A percentile compares a stretch with the other conserved stretches of the same genome.
Conservation (phyloP, 306 rosid species). For the Prunus campanulata region DNA sequence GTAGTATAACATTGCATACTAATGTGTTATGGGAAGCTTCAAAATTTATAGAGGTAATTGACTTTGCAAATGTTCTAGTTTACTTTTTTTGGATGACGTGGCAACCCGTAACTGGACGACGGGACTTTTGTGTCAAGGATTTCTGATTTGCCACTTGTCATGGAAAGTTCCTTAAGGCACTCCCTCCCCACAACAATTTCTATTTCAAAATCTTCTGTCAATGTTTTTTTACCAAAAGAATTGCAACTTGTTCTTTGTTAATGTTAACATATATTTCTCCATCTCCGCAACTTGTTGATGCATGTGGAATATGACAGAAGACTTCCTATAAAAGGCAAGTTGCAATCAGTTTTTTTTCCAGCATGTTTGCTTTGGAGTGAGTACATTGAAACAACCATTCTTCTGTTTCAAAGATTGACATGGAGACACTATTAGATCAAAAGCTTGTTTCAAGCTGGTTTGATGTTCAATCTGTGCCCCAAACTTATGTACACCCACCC, state of each 20-base stretch:
- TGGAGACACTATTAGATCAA: not conserved
- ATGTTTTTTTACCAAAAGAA: not conserved
- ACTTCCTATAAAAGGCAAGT: conserved; percentile 1
- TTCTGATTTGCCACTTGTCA: not conserved
- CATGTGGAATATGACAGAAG: conserved; percentile 6
- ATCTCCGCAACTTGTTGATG: not conserved
- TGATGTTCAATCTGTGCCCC: conserved; percentile 20
- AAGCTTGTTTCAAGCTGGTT: conserved; percentile 36
- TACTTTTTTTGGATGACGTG: too few relatives aligned
- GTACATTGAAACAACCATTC: not conserved
- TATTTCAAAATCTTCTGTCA: too few relatives aligned
- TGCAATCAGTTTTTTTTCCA: not conserved
- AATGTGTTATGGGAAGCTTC: too few relatives aligned
- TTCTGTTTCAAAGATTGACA: conserved; percentile 4
- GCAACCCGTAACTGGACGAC: too few relatives aligned
- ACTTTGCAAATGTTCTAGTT: too few relatives aligned
- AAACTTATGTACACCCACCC: conserved; percentile 29
- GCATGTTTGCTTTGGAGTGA: too few relatives aligned
- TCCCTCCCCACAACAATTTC: too few relatives aligned
- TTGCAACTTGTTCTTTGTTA: not conserved
- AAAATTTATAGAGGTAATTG: too few relatives aligned
- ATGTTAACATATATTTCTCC: not conserved
- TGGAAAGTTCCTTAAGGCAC: not conserved
- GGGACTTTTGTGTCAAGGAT: not conserved
- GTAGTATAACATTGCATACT: too few relatives aligned